Evolutionary conservation across 805 yeast genomes (phyloP).

Genomic region (Saturnispora galanensis): DNA sequence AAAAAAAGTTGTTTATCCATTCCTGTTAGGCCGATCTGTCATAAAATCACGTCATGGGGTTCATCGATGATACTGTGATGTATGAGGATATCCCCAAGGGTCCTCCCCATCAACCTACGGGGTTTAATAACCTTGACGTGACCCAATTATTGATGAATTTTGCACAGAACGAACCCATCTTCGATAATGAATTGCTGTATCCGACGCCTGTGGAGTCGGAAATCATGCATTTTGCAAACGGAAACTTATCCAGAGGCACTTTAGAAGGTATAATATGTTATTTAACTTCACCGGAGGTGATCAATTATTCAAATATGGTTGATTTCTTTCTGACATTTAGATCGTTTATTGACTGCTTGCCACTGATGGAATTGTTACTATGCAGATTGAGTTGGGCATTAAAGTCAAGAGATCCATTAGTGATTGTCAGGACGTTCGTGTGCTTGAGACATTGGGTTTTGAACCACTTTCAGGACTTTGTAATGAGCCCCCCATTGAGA

Average conservation of each 20-base stretch:
- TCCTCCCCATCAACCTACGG: not conserved
- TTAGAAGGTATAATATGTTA: slow-evolving; percentile 41
- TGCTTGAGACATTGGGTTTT: slow-evolving; percentile 82
- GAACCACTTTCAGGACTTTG: slow-evolving; percentile 80
- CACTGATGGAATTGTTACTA: slow-evolving; percentile 50
- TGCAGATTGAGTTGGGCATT: slow-evolving; percentile 69
- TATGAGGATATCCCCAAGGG: not conserved
- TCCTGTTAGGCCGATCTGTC: not conserved
- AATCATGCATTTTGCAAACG: slow-evolving; percentile 19
- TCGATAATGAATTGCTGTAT: slow-evolving; percentile 24
- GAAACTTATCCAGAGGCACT: slow-evolving; percentile 21
- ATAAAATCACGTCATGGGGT: slow-evolving; percentile 2
- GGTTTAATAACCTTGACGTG: slow-evolving; percentile 5
- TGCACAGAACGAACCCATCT: slow-evolving; percentile 26
- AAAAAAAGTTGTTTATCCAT: not conserved
- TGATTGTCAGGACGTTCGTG: slow-evolving; percentile 75
- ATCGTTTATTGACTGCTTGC: slow-evolving; percentile 48
- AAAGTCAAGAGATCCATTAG: slow-evolving; percentile 35
- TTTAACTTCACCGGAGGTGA: slow-evolving; percentile 59
- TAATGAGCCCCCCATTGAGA: slow-evolving; percentile 41
- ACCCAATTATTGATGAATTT: slow-evolving; percentile 22
- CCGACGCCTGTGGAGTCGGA: slow-evolving; percentile 27
- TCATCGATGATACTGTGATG: slow-evolving; percentile 4
- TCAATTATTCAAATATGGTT: slow-evolving; percentile 69
- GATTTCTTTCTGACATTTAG: slow-evolving; percentile 85